Conservation (phyloP, 2,329 filamentous ascomycete genomes). For the Trichoderma guizhouense region DNA sequence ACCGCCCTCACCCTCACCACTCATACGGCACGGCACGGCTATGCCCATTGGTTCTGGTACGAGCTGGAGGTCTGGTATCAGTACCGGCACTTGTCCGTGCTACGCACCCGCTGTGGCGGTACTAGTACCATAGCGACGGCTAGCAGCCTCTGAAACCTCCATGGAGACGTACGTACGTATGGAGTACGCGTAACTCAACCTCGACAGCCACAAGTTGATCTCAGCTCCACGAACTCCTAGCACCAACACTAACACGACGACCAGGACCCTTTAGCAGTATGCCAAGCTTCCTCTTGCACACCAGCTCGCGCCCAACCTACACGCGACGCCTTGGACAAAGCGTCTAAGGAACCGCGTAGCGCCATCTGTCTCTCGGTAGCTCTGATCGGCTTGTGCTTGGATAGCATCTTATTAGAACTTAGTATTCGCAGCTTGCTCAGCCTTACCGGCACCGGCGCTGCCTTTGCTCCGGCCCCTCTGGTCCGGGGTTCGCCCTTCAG, state of each 20-base stretch:
- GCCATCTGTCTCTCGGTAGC: slow-evolving; percentile 11
- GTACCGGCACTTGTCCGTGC: background rate
- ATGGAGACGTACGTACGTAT: background rate
- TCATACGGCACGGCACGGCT: background rate
- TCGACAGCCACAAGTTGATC: background rate
- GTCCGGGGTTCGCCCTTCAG: background rate
- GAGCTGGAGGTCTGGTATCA: too few relatives aligned
- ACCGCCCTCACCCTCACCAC: background rate
- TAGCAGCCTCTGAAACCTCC: background rate
- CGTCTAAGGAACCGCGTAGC: background rate
- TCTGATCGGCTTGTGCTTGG: slow-evolving; percentile 1
- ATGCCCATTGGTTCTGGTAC: background rate
- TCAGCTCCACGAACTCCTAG: too few relatives aligned
- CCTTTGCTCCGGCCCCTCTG: slow-evolving; percentile 5
- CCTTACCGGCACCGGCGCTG: slow-evolving; percentile 9
- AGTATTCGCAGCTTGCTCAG: slow-evolving; percentile 1
- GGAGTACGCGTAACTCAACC: background rate
- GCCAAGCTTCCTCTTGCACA: background rate
- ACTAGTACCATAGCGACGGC: background rate
- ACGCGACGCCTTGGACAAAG: slow-evolving; percentile 4
- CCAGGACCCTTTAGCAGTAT: background rate
- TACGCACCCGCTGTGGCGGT: background rate
- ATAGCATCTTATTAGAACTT: background rate
- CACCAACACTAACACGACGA: background rate
- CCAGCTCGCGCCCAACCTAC: background rate